Conservation (phyloP, 805 yeast species). For the Tetrapisispora taiwanensis region DNA sequence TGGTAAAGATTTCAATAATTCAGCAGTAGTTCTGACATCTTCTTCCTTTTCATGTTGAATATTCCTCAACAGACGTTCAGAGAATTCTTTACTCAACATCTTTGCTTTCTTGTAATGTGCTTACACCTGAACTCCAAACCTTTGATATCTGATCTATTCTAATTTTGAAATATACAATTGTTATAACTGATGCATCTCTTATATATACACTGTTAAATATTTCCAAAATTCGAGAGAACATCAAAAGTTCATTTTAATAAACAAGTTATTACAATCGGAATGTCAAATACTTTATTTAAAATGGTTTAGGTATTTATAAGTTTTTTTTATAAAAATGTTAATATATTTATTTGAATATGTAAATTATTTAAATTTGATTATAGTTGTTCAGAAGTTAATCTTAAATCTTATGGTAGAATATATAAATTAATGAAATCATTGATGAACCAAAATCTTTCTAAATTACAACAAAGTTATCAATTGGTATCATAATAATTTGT, state of each 20-base stretch:
- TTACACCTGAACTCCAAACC: too few relatives aligned
- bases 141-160: neutral
- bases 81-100: constrained; percentile 26
- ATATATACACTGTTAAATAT: too few relatives aligned
- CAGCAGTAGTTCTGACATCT: constrained; percentile 40
- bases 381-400: neutral
- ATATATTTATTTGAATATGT: neutral
- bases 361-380: neutral
- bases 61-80: constrained; percentile 32
- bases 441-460: neutral
- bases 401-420: constrained; percentile 1
- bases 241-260: too few relatives aligned
- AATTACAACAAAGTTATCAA: neutral
- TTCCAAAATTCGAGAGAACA: too few relatives aligned
- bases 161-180: neutral
- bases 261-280: too few relatives aligned
- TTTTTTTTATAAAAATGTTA: neutral
- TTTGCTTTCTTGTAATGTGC: too few relatives aligned
- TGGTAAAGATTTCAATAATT: constrained; percentile 38
- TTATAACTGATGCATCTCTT: too few relatives aligned
- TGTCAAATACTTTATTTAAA: too few relatives aligned
- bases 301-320: neutral
- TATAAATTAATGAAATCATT: neutral
- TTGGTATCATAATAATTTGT: too few relatives aligned
- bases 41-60: constrained; percentile 41